These are phyloP conservation scores for Pleurotus eryngii DNA, from an alignment of 768 basidiomycete genomes.

Conservation along the genomic window DNA sequence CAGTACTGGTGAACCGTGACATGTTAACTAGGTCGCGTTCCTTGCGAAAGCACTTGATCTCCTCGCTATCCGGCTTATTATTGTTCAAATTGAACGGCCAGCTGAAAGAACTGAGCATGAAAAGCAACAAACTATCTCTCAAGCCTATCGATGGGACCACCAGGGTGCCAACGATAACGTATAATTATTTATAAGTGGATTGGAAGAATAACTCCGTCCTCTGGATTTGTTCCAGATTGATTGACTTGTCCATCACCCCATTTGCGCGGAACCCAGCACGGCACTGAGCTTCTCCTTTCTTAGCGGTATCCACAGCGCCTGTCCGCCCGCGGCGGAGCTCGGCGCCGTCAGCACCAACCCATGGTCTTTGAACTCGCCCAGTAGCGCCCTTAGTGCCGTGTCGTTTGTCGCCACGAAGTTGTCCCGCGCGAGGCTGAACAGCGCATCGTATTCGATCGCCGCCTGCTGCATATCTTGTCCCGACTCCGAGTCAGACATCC, in stretches of 20 bases:
- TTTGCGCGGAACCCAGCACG: conserved; percentile 31
- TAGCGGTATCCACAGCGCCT: conserved; percentile 86
- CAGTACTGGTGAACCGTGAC: too few species aligned
- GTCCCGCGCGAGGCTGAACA: conserved; percentile 74
- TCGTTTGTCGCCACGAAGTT: conserved; percentile 90
- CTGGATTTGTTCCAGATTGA: background rate
- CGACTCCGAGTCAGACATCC: conserved; percentile 42
- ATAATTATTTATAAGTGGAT: too few species aligned
- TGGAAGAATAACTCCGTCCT: too few species aligned
- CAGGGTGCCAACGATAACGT: too few species aligned
- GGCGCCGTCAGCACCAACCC: conserved; percentile 63
- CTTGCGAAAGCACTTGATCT: too few species aligned
- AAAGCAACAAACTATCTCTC: too few species aligned
- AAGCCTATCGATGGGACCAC: too few species aligned
- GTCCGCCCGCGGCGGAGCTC: conserved; percentile 42
- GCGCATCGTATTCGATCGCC: conserved; percentile 59
- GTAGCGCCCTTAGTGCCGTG: conserved; percentile 72
- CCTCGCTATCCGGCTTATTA: too few species aligned
- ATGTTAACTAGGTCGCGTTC: too few species aligned
- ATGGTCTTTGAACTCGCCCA: conserved; percentile 93
- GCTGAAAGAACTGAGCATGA: too few species aligned
- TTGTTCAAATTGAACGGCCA: too few species aligned
- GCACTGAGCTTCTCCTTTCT: conserved; percentile 67
- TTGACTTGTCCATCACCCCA: background rate
- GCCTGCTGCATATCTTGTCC: conserved; percentile 46